Evolutionary conservation across 805 yeast genomes (phyloP), one percentile per base, ranked within the genome.

Genomic region (Wickerhamiella alocasiicola): DNA sequence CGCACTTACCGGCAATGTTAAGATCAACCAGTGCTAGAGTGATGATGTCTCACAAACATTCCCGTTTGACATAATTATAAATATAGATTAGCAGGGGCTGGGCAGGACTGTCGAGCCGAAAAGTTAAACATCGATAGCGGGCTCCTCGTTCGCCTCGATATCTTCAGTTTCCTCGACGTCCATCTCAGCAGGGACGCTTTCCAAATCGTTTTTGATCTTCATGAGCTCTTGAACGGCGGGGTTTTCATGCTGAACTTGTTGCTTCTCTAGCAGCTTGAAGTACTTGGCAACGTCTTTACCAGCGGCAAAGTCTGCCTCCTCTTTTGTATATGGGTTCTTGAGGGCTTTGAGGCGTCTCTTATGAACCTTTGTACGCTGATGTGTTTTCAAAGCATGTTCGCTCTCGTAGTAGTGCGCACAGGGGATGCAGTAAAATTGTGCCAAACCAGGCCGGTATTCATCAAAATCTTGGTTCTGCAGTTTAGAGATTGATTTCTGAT

Each of bases 391-490:
- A 6, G 94, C 80, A 24, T 62, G 58, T 33, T 80, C 84, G 43
- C 78, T 76, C 57, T 87, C 95, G 55, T 76, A 84, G 61, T 91
- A 84, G 57, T 79, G 81, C 36, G 94, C 93, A 67, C 99, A 91
- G 48, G 85, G 94, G 41, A 91, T 70, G 61, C 97, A 91, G 60
- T 83, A 91, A 61, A 74, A 79, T 61, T 91, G 97, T 12, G 95
- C 99, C 49, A 91, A 64, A 1, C 99, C 99, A 1, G 96, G 87
- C 55, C 79, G 78, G 32, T 76, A 74, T 62, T 88, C 97, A 60
- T 88, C 95, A 43, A 81, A 60, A 4, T 83, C 81, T 61, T 88
- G 97, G 56, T 81, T 71, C 29, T 47, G 44, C 43, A 85, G 66
- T 31, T 68, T 64, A 42, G 68, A 60, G 42, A 84, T 78, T n/a